Evolutionary conservation across 1,284 basidiomycete genomes (phyloP), one percentile per base, ranked within the genome.

Genomic region (Puccinia horiana): DNA sequence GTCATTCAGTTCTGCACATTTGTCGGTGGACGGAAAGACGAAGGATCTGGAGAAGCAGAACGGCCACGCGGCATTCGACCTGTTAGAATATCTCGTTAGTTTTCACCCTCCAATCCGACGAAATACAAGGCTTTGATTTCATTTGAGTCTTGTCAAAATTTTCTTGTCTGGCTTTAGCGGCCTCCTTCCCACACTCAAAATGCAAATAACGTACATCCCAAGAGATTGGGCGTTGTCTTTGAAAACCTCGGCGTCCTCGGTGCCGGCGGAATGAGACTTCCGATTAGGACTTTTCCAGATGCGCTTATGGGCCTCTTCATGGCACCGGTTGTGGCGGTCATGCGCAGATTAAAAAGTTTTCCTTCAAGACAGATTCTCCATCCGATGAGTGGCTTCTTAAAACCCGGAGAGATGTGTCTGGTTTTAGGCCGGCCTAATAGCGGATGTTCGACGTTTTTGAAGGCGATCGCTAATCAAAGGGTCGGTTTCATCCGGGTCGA

Each of bases 161-260:
- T 26, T 61, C 35, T 35, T 58, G 26, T 29, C 23, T n/a, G n/a
- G n/a, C n/a, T n/a, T n/a, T 35, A 61, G 58, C 58, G 58, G 29
- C 58, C 58, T 1, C 58, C 58, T 61, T 61, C 58, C 58, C 58
- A 61, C 11, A 35, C 58, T 9, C 58, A 61, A 3, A 32, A 35
- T 61, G 58, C n/a, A 61, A 32, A 35, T 61, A 32, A 35, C 58
- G 58, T 61, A 18, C 58, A 47, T 1, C 91, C 92, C 87, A 96
- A 96, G 88, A 91, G 92, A 54, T 72, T 86, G 54, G 93, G 93
- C 52, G 92, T 94, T 35, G 90, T 91, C 29, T 94, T 93, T 92
- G 90, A 93, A 76, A 89, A 92, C 84, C 87, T 94, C 0, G 89
- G 91, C 82, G 94, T 95, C 67, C 88, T 92, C n/a, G 93, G 92